Evolutionary conservation across 2,329 filamentous ascomycete genomes (phyloP).

Genomic region (Ophioceras dolichostomum): DNA sequence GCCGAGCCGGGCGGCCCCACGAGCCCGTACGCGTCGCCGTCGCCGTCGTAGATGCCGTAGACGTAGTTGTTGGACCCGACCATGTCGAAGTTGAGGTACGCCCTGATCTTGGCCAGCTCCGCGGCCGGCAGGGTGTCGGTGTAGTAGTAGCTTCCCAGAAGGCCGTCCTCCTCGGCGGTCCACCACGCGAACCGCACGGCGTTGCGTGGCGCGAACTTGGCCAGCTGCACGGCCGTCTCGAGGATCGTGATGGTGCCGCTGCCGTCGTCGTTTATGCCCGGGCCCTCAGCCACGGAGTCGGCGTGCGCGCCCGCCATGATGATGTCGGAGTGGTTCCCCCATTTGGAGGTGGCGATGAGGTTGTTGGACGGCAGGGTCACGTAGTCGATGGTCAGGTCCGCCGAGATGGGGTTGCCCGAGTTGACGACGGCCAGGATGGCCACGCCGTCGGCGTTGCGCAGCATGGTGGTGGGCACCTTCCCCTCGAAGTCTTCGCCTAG

Average conservation of each 20-base stretch:
- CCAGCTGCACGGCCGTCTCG: constrained; percentile 45
- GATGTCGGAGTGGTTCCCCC: constrained; percentile 44
- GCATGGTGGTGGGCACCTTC: constrained; percentile 39
- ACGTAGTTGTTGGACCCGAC: constrained; percentile 34
- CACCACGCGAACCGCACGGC: constrained; percentile 49
- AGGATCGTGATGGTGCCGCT: constrained; percentile 46
- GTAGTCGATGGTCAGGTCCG: constrained; percentile 12
- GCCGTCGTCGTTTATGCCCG: constrained; percentile 56
- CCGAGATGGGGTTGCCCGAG: constrained; percentile 15
- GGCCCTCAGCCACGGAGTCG: constrained; percentile 47
- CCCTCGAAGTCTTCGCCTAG: constrained; percentile 32
- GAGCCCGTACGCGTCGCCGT: constrained; percentile 39
- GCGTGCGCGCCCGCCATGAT: constrained; percentile 48
- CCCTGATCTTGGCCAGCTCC: constrained; percentile 35
- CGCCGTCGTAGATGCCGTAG: constrained; percentile 30
- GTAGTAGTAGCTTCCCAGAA: constrained; percentile 45
- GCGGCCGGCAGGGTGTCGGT: constrained; percentile 27
- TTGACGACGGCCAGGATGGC: constrained; percentile 17
- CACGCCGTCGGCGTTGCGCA: constrained; percentile 33
- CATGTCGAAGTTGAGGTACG: constrained; percentile 48
- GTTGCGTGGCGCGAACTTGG: constrained; percentile 42
- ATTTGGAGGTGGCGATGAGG: constrained; percentile 46
- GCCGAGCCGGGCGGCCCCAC: constrained; percentile 42
- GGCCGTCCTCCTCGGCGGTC: constrained; percentile 42
- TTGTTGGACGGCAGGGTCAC: constrained; percentile 27